phyloP scores from a whole-genome alignment of 192 early-diverging fungal genomes.

The Umbelopsis vinacea region DNA sequence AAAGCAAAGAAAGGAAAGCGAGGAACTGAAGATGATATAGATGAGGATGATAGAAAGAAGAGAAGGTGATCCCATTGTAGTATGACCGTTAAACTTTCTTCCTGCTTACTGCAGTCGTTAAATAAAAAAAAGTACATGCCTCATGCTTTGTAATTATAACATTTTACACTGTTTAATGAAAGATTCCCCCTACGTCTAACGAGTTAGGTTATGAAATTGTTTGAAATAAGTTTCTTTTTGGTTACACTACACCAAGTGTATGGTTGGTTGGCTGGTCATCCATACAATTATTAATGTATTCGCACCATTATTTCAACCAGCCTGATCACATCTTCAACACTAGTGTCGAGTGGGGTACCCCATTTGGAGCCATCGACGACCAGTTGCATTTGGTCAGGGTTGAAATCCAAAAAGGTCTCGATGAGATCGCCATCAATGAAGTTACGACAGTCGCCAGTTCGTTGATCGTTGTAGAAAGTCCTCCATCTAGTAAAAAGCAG shows the following conservation, averaged over 20 bases:
- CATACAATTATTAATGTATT: background rate
- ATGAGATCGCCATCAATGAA: conserved; percentile 94
- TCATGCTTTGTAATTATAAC: conserved; percentile 15
- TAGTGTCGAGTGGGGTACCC: conserved; percentile 52
- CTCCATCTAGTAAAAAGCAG: conserved; percentile 61
- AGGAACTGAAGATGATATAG: conserved; percentile 36
- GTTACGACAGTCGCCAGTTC: conserved; percentile 46
- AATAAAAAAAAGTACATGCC: background rate
- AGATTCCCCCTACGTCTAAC: too few relatives aligned
- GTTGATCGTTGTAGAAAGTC: conserved; percentile 58
- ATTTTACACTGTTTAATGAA: background rate
- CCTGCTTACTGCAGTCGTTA: too few relatives aligned
- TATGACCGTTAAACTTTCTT: background rate
- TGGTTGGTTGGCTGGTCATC: too few relatives aligned
- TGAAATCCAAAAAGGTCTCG: conserved; percentile 79
- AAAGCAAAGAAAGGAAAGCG: conserved; percentile 68
- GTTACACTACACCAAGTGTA: too few relatives aligned
- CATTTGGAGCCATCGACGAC: conserved; percentile 40
- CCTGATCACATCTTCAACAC: conserved; percentile 59
- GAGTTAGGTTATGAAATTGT: too few relatives aligned
- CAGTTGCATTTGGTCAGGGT: conserved; percentile 45
- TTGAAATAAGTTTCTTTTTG: too few relatives aligned
- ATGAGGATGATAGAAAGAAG: conserved; percentile 31
- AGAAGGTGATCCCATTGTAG: background rate
- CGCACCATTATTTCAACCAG: conserved; percentile 18